Evolutionary conservation across 495 filamentous ascomycete species (phyloP).

Genomic region (Xylaria castorea): DNA sequence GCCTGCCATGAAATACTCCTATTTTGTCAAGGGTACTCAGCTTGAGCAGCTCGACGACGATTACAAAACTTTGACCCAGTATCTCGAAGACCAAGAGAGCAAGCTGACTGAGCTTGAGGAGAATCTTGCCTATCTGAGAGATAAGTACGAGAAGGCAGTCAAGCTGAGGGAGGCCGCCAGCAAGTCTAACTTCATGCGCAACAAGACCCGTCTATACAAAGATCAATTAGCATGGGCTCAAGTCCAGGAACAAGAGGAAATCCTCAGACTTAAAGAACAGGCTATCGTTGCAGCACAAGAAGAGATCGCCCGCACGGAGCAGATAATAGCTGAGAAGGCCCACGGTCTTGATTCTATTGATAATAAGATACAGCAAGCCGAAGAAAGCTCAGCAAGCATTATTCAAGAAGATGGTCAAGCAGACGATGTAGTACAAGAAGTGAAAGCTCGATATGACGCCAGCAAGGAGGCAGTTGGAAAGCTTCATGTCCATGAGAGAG

Average conservation of each 20-base stretch:
- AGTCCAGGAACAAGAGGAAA: conserved; percentile 56
- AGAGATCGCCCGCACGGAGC: conserved; percentile 37
- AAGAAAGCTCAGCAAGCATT: conserved; percentile 33
- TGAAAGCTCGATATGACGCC: conserved; percentile 45
- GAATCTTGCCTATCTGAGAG: conserved; percentile 62
- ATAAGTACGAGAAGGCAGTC: conserved; percentile 48
- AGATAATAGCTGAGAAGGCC: conserved; percentile 37
- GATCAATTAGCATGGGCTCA: conserved; percentile 76
- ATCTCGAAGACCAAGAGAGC: conserved; percentile 53
- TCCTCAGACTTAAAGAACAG: conserved; percentile 38
- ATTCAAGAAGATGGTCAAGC: conserved; percentile 48
- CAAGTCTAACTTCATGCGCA: conserved; percentile 54
- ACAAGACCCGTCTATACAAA: conserved; percentile 61
- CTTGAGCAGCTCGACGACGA: conserved; percentile 91
- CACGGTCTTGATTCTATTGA: conserved; percentile 38
- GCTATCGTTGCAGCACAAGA: conserved; percentile 43
- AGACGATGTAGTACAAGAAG: conserved; percentile 44
- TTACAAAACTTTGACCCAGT: conserved; percentile 74
- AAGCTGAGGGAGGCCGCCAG: conserved; percentile 47
- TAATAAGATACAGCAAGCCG: conserved; percentile 38
- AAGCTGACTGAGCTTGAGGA: conserved; percentile 62
- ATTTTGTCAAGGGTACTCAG: conserved; percentile 95
- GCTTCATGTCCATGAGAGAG: conserved; percentile 55
- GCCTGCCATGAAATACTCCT: conserved; percentile 88
- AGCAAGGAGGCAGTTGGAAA: conserved; percentile 38